A percentile compares a stretch with the other conserved stretches of the same genome.
phyloP scores from a whole-genome alignment of 106 monocot species.

The Iris macrosiphon region DNA sequence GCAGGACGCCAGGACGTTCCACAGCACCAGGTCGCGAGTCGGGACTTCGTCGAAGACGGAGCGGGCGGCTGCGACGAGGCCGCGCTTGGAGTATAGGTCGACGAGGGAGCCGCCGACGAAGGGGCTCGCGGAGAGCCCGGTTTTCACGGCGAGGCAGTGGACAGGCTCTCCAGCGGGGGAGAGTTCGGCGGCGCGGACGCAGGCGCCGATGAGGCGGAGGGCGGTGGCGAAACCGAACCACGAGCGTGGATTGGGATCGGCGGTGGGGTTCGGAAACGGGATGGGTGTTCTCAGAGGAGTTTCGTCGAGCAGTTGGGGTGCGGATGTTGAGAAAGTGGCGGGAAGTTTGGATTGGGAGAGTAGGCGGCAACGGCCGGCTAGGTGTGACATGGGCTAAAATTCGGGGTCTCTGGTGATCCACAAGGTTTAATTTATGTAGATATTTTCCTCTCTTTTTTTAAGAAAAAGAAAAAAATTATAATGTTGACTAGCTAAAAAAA shows the following conservation, averaged over 20 bases:
- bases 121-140: slow-evolving; percentile 15
- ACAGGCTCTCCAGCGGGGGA: slow-evolving; percentile 14
- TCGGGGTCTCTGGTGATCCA: too few relatives aligned
- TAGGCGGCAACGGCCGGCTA: too few relatives aligned
- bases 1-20: slow-evolving; percentile 54
- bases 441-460: too few relatives aligned
- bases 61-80: slow-evolving; percentile 16
- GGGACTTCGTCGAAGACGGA: slow-evolving; percentile 31
- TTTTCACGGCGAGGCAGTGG: slow-evolving; percentile 28
- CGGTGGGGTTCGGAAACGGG: too few relatives aligned
- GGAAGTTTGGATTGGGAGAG: too few relatives aligned
- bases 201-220: slow-evolving; percentile 11
- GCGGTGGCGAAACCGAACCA: not conserved
- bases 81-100: slow-evolving; percentile 36
- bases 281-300: not conserved
- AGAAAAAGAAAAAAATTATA: too few relatives aligned
- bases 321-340: too few relatives aligned
- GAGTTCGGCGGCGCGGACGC: slow-evolving; percentile 6
- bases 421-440: too few relatives aligned
- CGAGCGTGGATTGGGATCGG: not conserved
- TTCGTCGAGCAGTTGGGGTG: not conserved
- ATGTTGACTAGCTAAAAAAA: too few relatives aligned
- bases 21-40: slow-evolving; percentile 30
- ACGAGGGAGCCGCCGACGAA: slow-evolving; percentile 25
- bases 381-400: too few relatives aligned